Evolutionary conservation across 176 grass and related monocot species (phyloP).

Genomic region (Hyparrhenia diplandra): DNA sequence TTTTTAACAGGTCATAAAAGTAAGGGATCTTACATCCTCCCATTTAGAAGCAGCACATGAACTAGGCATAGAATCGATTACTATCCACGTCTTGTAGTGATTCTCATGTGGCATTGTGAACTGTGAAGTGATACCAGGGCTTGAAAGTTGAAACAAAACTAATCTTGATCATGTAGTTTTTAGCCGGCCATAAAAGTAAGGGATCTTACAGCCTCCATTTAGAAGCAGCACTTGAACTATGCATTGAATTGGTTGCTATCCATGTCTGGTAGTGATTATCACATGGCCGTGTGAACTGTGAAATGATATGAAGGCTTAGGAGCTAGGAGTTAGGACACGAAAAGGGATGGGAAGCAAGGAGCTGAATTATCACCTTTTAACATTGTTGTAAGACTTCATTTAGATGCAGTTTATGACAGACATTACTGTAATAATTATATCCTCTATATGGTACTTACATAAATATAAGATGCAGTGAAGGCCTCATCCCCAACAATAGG

Average conservation of each 20-base stretch:
- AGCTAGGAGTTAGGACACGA: background rate
- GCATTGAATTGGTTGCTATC: background rate
- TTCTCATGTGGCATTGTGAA: background rate
- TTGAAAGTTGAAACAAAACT: background rate
- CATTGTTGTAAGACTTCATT: constrained; percentile 15
- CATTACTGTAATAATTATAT: background rate
- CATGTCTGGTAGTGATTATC: background rate
- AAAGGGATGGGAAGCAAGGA: background rate
- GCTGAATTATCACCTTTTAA: constrained; percentile 8
- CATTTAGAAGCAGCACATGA: background rate
- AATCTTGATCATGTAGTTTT: background rate
- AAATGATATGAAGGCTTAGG: background rate
- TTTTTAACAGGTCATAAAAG: background rate
- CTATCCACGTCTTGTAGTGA: background rate
- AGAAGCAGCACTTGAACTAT: background rate
- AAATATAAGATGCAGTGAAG: background rate
- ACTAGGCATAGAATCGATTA: background rate
- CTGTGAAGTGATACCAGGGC: background rate
- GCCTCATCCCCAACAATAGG: background rate
- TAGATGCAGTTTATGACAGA: background rate
- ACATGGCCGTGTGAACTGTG: background rate
- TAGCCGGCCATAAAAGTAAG: background rate
- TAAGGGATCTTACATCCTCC: background rate
- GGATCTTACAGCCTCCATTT: background rate
- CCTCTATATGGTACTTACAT: background rate